Conservation (phyloP, 768 basidiomycete genomes). For the Rhodotorula paludigena region DNA sequence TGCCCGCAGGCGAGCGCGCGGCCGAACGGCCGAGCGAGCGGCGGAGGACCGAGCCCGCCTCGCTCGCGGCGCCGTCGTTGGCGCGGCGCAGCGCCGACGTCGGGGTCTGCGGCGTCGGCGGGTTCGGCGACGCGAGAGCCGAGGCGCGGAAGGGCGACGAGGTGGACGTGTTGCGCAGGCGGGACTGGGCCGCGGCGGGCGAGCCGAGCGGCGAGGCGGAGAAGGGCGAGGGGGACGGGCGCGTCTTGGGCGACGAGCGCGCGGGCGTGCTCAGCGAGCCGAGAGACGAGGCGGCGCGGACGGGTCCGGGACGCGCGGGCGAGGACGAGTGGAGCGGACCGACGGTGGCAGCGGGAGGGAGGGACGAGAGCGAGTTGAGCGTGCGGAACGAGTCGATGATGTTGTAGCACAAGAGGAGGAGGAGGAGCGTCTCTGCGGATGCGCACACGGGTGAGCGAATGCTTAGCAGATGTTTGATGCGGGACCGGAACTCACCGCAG, state of each 20-base stretch:
- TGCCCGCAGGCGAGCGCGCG: not conserved
- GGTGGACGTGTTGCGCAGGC: not conserved
- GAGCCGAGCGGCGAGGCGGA: not conserved
- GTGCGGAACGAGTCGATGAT: conserved; percentile 31
- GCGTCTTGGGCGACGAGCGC: conserved; percentile 31
- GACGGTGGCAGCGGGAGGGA: conserved; percentile 13
- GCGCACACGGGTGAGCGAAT: not conserved
- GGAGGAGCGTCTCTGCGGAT: conserved; percentile 19
- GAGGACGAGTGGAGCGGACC: not conserved
- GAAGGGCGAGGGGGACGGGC: conserved; percentile 20
- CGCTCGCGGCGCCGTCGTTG: not conserved
- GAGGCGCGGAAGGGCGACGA: conserved; percentile 28
- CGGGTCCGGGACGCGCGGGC: conserved; percentile 7
- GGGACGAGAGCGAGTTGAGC: conserved; percentile 30
- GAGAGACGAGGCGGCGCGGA: not conserved
- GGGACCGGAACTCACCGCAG: not conserved
- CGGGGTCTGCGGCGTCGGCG: conserved; percentile 30
- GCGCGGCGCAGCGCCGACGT: conserved; percentile 1
- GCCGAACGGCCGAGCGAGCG: conserved; percentile 12
- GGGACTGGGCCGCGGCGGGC: not conserved
- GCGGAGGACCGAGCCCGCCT: not conserved
- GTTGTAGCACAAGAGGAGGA: conserved; percentile 34
- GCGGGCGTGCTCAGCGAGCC: conserved; percentile 8
- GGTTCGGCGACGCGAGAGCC: not conserved
- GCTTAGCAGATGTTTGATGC: accelerated